Evolutionary conservation across 169 alveolate genomes (phyloP).

Genomic region (Eimeria falciformis): DNA sequence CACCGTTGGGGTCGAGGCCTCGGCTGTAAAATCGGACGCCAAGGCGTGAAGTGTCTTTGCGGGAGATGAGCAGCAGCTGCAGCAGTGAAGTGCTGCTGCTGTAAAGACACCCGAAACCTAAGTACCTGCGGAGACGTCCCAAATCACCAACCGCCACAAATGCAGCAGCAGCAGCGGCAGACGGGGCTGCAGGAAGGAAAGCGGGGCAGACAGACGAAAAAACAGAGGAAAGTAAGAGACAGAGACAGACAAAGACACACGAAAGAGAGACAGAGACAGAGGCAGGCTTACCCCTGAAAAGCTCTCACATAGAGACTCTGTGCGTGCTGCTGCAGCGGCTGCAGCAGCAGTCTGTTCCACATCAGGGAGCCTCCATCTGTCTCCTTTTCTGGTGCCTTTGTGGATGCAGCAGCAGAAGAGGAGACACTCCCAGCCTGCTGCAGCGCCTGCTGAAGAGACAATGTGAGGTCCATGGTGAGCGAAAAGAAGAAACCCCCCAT

Average conservation of each 20-base stretch:
- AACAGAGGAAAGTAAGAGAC: too few species aligned
- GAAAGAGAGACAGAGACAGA: constrained; percentile 25
- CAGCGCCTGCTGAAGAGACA: constrained; percentile 32
- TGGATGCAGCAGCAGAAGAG: constrained; percentile 14
- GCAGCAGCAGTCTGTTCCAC: constrained; percentile 15
- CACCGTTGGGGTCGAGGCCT: constrained; percentile 92
- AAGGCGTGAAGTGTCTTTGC: constrained; percentile 91
- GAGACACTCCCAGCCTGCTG: not conserved
- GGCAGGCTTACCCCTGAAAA: constrained; percentile 11
- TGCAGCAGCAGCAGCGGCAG: too few species aligned
- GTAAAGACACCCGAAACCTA: constrained; percentile 13
- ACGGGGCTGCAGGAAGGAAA: too few species aligned
- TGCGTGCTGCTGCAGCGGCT: constrained; percentile 27
- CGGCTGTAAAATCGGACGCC: constrained; percentile 93
- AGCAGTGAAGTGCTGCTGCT: constrained; percentile 46
- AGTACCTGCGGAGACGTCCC: not conserved
- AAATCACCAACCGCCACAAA: too few species aligned
- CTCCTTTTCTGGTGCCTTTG: not conserved
- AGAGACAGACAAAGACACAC: too few species aligned
- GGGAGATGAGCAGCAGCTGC: constrained; percentile 84
- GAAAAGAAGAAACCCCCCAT: constrained; percentile 22
- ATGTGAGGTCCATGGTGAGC: not conserved
- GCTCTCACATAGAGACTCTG: not conserved
- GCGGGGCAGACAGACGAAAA: not conserved
- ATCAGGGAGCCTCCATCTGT: not conserved